Conservation (phyloP, 202 grass and related monocot genomes). For the Dendrocalamus latiflorus region DNA sequence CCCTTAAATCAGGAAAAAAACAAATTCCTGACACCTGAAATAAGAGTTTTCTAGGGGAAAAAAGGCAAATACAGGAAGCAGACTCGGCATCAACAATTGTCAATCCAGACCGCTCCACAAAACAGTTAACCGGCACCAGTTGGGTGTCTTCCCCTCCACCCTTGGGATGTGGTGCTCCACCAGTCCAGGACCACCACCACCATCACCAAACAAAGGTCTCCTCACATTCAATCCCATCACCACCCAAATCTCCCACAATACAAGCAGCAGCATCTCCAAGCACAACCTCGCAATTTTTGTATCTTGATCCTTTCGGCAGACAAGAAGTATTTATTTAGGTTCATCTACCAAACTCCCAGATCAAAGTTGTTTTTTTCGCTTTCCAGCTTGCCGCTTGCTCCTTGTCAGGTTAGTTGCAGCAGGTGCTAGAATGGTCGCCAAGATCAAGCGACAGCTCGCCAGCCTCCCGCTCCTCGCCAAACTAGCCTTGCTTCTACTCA, state of each 20-base stretch:
- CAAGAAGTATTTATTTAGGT: conserved; percentile 2
- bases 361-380: background rate
- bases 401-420: background rate
- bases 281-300: background rate
- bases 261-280: conserved; percentile 4
- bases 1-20: too few relatives aligned
- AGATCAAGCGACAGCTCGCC: conserved; percentile 31
- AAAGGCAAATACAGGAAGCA: background rate
- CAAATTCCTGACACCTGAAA: background rate
- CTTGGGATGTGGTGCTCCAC: background rate
- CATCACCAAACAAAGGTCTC: background rate
- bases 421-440: conserved; percentile 35
- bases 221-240: conserved; percentile 11
- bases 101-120: background rate
- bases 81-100: background rate
- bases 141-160: background rate
- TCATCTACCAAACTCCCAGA: background rate
- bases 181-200: background rate
- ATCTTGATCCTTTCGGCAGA: background rate
- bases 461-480: conserved; percentile 23
- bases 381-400: background rate
- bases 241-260: background rate
- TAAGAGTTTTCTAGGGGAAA: background rate
- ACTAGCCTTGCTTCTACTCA: conserved; percentile 17
- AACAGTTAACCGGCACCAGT: background rate